Percentiles rank a stretch among this genome's conserved stretches.
Conservation (phyloP, 2,329 filamentous ascomycete species). For the Claviceps arundinis region DNA sequence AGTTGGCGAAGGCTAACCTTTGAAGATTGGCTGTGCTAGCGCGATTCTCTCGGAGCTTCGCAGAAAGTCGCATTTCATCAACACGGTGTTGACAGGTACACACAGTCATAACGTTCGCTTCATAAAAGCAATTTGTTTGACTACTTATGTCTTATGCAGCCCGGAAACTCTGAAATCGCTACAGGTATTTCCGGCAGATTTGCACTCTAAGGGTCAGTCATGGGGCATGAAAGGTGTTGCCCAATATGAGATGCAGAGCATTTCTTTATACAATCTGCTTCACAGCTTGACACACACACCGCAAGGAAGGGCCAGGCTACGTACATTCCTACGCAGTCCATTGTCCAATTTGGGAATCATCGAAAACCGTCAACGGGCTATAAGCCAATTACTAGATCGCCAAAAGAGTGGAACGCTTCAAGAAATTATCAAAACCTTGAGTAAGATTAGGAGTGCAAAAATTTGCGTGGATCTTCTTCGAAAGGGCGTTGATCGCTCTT, state of each 20-base stretch:
- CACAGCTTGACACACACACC: conserved; percentile 60
- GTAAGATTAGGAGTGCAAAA: conserved; percentile 63
- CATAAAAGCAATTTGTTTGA: conserved; percentile 53
- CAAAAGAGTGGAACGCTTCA: conserved; percentile 49
- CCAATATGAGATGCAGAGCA: conserved; percentile 60
- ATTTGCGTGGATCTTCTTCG: conserved; percentile 54
- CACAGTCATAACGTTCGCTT: not conserved
- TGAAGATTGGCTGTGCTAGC: conserved; percentile 70
- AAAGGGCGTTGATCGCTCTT: conserved; percentile 56
- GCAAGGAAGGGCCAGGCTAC: conserved; percentile 62
- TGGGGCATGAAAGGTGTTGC: conserved; percentile 36
- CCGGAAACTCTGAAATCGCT: conserved; percentile 67
- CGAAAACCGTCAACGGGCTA: conserved; percentile 54
- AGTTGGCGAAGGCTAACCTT: conserved; percentile 4
- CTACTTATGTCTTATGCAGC: conserved; percentile 61
- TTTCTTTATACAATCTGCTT: conserved; percentile 78
- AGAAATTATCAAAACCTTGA: conserved; percentile 47
- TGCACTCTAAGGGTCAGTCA: conserved; percentile 69
- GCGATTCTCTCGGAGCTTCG: conserved; percentile 71
- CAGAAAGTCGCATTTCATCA: conserved; percentile 37
- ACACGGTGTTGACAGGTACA: not conserved
- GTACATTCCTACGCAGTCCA: conserved; percentile 72
- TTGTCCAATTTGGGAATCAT: conserved; percentile 57
- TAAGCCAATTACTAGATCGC: conserved; percentile 51
- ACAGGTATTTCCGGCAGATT: conserved; percentile 73